Conservation (phyloP, 768 basidiomycete genomes). For the Exsudoporus frostii region DNA sequence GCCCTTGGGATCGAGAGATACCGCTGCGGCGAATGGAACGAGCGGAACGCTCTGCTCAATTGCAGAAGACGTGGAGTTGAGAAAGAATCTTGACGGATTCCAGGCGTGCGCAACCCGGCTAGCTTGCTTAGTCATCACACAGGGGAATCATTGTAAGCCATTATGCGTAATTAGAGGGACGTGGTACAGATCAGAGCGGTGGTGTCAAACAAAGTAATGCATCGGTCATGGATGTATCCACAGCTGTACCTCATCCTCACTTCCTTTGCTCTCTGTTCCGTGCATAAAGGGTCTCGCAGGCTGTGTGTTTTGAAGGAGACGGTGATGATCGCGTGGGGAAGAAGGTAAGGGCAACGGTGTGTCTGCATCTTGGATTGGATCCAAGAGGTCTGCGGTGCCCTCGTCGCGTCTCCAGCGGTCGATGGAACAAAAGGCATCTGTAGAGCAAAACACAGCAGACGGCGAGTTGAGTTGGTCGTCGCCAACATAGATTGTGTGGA, state of each 20-base stretch:
- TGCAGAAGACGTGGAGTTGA: conserved; percentile 1
- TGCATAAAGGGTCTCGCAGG: not conserved
- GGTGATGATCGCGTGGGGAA: not conserved
- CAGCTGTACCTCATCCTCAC: conserved; percentile 13
- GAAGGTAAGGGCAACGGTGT: conserved; percentile 9
- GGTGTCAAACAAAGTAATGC: not conserved
- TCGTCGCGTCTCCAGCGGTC: conserved; percentile 22
- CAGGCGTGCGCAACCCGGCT: not conserved
- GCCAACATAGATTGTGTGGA: not conserved
- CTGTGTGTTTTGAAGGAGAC: not conserved
- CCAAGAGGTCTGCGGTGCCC: conserved; percentile 10
- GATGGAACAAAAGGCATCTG: conserved; percentile 23
- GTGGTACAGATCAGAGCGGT: not conserved
- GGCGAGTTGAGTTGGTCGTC: conserved; percentile 38
- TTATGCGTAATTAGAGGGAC: too few relatives aligned
- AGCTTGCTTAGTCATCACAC: conserved; percentile 20
- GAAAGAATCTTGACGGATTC: not conserved
- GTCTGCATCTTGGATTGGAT: conserved; percentile 15
- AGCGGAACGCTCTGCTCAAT: not conserved
- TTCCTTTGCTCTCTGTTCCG: not conserved
- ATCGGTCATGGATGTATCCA: conserved; percentile 13
- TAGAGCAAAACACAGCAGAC: conserved; percentile 16
- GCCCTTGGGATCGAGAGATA: not conserved
- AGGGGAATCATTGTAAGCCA: not conserved
- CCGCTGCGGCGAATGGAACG: not conserved